phyloP scores from a whole-genome alignment of 1,284 basidiomycete genomes.

The Flammula alnicola region DNA sequence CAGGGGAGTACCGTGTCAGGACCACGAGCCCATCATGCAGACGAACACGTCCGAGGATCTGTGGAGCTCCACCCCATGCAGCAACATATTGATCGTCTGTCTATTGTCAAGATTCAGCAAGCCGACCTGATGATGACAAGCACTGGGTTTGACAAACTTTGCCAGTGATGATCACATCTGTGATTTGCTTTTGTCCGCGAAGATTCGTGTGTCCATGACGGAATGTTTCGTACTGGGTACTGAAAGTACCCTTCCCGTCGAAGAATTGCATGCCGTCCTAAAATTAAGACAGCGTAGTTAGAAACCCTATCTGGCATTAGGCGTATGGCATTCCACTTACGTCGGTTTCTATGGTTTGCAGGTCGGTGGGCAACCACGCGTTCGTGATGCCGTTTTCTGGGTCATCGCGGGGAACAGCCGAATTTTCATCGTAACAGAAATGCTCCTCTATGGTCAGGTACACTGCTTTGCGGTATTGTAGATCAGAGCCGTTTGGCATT shows the following conservation, averaged over 20 bases:
- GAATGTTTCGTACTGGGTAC: constrained; percentile 40
- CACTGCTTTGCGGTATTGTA: constrained; percentile 43
- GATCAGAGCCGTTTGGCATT: neutral
- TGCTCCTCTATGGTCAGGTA: constrained; percentile 52
- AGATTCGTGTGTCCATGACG: constrained; percentile 25
- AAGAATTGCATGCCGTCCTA: constrained; percentile 49
- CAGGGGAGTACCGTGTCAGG: constrained; percentile 42
- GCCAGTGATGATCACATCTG: constrained; percentile 56
- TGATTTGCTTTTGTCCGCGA: constrained; percentile 23
- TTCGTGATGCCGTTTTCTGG: constrained; percentile 35
- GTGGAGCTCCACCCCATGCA: constrained; percentile 51
- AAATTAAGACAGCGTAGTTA: constrained; percentile 5
- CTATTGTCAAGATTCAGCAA: constrained; percentile 32
- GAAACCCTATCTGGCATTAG: neutral
- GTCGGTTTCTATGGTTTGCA: constrained; percentile 37
- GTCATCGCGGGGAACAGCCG: constrained; percentile 29
- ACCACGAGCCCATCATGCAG: constrained; percentile 55
- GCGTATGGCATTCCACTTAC: constrained; percentile 30
- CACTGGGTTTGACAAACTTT: constrained; percentile 37
- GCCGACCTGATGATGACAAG: neutral
- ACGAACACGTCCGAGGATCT: constrained; percentile 52
- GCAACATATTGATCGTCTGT: constrained; percentile 47
- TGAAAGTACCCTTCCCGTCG: constrained; percentile 38
- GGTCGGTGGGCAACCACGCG: constrained; percentile 50
- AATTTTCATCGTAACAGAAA: constrained; percentile 35